Evolutionary conservation across 768 basidiomycete genomes (phyloP).

Genomic region (Amanita thiersii): DNA sequence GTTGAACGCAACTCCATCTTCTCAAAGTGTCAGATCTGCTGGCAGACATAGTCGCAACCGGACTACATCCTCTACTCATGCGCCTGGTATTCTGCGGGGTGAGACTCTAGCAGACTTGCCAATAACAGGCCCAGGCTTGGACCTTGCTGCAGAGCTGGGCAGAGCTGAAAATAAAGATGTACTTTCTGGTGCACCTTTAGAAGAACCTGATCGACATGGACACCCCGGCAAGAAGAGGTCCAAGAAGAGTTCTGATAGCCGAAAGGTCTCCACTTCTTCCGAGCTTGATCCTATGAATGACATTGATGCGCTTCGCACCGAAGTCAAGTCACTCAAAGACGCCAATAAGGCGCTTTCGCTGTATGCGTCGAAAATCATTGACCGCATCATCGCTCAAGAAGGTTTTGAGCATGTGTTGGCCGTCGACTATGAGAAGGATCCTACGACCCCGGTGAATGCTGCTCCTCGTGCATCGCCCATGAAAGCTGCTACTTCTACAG

Average conservation of each 20-base stretch:
- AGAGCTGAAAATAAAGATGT: conserved; percentile 87
- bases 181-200: conserved; percentile 44
- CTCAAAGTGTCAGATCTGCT: conserved; percentile 31
- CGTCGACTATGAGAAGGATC: conserved; percentile 74
- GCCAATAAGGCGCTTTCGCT: conserved; percentile 93
- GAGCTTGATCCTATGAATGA: conserved; percentile 46
- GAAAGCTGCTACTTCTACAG: conserved; percentile 15
- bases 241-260: conserved; percentile 35
- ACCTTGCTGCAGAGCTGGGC: conserved; percentile 87
- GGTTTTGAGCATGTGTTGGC: conserved; percentile 96
- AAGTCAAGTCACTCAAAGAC: conserved; percentile 90
- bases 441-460: conserved; percentile 37
- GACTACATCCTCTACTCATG: conserved; percentile 43
- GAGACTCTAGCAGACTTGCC: conserved; percentile 84
- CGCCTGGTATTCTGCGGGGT: conserved; percentile 31
- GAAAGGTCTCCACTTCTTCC: conserved; percentile 25
- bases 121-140: conserved; percentile 82
- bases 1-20: conserved; percentile 26
- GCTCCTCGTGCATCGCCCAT: conserved; percentile 20
- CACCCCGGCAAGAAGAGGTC: conserved; percentile 41
- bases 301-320: conserved; percentile 67
- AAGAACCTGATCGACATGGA: conserved; percentile 40
- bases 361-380: conserved; percentile 97
- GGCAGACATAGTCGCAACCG: conserved; percentile 42
- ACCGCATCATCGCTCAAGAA: conserved; percentile 92